Base-by-base conservation (phyloP, 1,139 yeast genomes). In the Taphrina populina region DNA sequence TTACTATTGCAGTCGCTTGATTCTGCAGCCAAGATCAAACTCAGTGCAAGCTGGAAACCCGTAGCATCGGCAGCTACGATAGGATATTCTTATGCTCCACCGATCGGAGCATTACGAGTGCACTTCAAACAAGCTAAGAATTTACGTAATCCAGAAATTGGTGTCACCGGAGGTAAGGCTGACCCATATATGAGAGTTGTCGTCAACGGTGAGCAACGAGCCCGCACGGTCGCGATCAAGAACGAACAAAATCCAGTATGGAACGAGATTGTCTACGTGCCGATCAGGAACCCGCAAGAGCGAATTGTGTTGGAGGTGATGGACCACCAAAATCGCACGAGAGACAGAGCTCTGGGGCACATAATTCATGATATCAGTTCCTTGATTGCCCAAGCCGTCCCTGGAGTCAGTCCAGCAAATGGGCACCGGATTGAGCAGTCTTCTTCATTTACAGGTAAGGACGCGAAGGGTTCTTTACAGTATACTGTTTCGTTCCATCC, bases 111-210 rank as follows among this genome's bases (percentile, higher is more conserved):
- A 35, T 76, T 90, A 11, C 81, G 97, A 66, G 76, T 92, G 56
- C 78, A 81, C 63, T 70, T 92, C 60, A 79, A 79, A 63, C 78
- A 77, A 61, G 96, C 94, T 41, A 78, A 76, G 58, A 83, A 81
- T 60, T 77, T 92, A 65, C 79, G 85, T 60, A 92, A 92, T 70
- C 76, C 88, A 70, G 96, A 90, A 69, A 41, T 39, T 21, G 57
- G 49, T 13, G 19, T 39, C 13, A 83, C 81, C 57, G 77, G 92
- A 59, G 97, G 97, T 59, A 86, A 82, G 66, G 82, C 88, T 67
- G 97, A 92, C 70, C 98, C 99, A 39, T 92, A 92, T 67, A 81
- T 82, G 15, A 81, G 95, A 66, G 74, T 90, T 11, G 71, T 88
- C 66, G 77, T 88, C 43, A 88, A 88, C 66, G 92, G 92, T 54